phyloP scores from a whole-genome alignment of 1,284 basidiomycete genomes.

The Athelia psychrophila region DNA sequence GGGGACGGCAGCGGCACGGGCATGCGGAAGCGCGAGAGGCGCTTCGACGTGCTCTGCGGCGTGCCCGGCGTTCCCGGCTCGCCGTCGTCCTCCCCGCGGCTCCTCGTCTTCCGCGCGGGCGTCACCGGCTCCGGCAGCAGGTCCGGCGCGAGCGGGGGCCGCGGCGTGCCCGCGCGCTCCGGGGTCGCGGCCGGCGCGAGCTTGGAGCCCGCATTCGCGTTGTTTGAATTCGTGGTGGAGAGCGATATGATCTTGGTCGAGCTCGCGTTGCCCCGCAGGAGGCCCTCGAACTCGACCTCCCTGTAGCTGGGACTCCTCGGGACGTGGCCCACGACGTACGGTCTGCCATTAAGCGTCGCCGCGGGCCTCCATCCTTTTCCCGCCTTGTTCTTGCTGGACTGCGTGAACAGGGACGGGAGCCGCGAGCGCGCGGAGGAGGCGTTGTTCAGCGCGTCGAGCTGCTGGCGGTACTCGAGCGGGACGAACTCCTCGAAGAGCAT shows the following conservation, averaged over 20 bases:
- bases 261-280: conserved; percentile 53
- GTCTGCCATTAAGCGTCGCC: conserved; percentile 72
- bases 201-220: conserved; percentile 7
- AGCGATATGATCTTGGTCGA: conserved; percentile 64
- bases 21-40: conserved; percentile 49
- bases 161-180: conserved; percentile 4
- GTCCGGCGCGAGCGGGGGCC: conserved; percentile 1
- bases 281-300: conserved; percentile 79
- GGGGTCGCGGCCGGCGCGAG: not conserved
- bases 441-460: conserved; percentile 44
- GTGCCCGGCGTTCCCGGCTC: not conserved
- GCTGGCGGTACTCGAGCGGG: conserved; percentile 79
- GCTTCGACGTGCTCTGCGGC: not conserved
- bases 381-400: conserved; percentile 39
- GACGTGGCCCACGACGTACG: conserved; percentile 68
- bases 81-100: not conserved
- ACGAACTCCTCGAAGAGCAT: conserved; percentile 89
- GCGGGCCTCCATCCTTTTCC: conserved; percentile 61
- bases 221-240: conserved; percentile 17
- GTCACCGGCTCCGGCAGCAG: conserved; percentile 4
- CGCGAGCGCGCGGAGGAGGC: conserved; percentile 40
- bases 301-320: conserved; percentile 58
- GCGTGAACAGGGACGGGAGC: conserved; percentile 47
- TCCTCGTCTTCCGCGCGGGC: not conserved
- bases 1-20: conserved; percentile 54